Conservation (phyloP, 805 yeast species). For the Starmera amethionina region DNA sequence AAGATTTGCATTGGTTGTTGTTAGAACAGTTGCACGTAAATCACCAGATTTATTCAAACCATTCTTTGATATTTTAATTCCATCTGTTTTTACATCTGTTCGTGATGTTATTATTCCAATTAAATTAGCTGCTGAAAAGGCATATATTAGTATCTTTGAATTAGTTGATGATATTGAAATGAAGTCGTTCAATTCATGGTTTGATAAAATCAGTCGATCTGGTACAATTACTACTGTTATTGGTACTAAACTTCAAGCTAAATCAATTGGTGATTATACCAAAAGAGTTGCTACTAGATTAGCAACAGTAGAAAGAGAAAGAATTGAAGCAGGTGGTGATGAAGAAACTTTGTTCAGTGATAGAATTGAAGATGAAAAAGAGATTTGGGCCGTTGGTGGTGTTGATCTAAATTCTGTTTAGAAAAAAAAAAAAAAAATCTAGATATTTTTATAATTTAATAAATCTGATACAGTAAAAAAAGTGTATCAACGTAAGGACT, state of each 20-base stretch:
- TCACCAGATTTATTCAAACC: conserved; percentile 45
- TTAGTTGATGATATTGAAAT: conserved; percentile 58
- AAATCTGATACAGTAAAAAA: too few species aligned
- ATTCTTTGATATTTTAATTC: conserved; percentile 46
- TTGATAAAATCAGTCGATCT: conserved; percentile 28
- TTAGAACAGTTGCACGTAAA: conserved; percentile 64
- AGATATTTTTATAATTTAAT: neutral
- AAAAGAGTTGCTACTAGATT: conserved; percentile 83
- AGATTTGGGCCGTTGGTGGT: conserved; percentile 83
- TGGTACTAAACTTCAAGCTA: conserved; percentile 43
- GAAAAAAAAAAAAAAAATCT: neutral
- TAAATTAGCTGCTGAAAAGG: conserved; percentile 90
- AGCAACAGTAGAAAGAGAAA: conserved; percentile 79
- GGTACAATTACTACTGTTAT: conserved; percentile 29
- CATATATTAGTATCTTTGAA: conserved; percentile 62
- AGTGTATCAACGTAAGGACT: too few species aligned
- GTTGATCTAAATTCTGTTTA: conserved; percentile 30
- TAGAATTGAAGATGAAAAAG: conserved; percentile 74
- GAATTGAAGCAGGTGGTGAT: conserved; percentile 86
- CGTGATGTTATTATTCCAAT: conserved; percentile 87
- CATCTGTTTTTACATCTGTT: conserved; percentile 71
- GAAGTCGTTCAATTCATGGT: conserved; percentile 56
- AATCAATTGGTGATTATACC: conserved; percentile 83
- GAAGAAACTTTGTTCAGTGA: conserved; percentile 78
- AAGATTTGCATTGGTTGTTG: conserved; percentile 64